Conservation (phyloP, 2,329 filamentous ascomycete species). For the Alternaria atra region DNA sequence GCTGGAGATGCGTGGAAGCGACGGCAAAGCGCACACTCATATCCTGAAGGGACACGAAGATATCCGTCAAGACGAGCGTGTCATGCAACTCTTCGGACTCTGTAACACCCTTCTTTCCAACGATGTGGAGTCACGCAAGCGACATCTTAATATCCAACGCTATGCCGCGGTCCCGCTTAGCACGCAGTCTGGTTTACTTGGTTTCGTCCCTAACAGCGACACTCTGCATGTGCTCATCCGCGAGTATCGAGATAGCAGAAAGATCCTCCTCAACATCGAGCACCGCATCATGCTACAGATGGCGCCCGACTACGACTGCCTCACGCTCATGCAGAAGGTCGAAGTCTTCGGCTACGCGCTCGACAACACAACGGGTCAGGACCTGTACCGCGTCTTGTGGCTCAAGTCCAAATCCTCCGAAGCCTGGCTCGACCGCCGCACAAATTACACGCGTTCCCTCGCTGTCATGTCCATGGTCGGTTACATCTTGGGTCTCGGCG, state of each 20-base stretch:
- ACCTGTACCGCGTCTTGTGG: conserved; percentile 97
- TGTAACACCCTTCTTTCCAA: conserved; percentile 94
- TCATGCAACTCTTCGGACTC: conserved; percentile 98
- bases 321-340: conserved; percentile 99
- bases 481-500: conserved; percentile 95
- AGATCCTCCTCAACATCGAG: conserved; percentile 98
- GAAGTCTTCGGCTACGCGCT: conserved; percentile 99
- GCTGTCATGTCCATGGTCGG: conserved; percentile 99
- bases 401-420: conserved; percentile 98
- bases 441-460: conserved; percentile 97
- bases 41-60: conserved; percentile 98
- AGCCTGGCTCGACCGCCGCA: conserved; percentile 94
- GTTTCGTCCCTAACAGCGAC: conserved; percentile 98
- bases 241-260: conserved; percentile 95
- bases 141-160: conserved; percentile 93
- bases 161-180: conserved; percentile 98
- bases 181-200: conserved; percentile 92
- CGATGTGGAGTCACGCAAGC: conserved; percentile 95
- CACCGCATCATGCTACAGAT: conserved; percentile 99
- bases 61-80: conserved; percentile 97
- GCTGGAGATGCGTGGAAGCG: conserved; percentile 85
- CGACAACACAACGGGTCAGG: conserved; percentile 98
- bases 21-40: conserved; percentile 88
- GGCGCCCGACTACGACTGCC: conserved; percentile 98
- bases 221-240: conserved; percentile 96